These are phyloP conservation scores for Emericellopsis cladophorae DNA, from an alignment of 2,329 filamentous ascomycete species.

Conservation along the genomic window DNA sequence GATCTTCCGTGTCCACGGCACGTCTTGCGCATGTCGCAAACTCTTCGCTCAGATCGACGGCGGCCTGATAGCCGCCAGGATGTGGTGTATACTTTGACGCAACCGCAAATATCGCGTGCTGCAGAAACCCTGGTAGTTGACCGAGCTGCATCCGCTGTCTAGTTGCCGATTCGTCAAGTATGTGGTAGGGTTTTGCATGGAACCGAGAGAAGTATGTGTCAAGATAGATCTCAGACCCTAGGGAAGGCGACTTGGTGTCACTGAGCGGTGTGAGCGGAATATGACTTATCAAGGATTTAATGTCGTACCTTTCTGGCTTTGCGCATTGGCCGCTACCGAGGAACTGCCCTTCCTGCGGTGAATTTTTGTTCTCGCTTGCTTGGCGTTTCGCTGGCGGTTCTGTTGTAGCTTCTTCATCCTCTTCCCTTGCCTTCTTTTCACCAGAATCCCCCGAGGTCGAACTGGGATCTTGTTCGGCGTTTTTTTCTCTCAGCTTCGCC, in stretches of 20 bases:
- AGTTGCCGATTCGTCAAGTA: slow-evolving; percentile 65
- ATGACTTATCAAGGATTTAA: too few species aligned
- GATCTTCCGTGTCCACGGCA: slow-evolving; percentile 68
- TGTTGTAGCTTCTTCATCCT: slow-evolving; percentile 9
- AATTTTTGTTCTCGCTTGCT: slow-evolving; percentile 20
- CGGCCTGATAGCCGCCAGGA: slow-evolving; percentile 52
- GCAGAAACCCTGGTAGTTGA: slow-evolving; percentile 45
- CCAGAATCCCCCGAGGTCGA: slow-evolving; percentile 6
- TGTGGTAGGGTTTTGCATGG: slow-evolving; percentile 71
- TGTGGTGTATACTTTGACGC: slow-evolving; percentile 57
- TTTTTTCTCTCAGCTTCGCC: slow-evolving; percentile 62
- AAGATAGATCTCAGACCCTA: slow-evolving; percentile 50
- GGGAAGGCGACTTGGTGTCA: slow-evolving; percentile 28
- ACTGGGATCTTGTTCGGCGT: slow-evolving; percentile 18
- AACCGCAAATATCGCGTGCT: slow-evolving; percentile 47
- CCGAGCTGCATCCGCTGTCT: slow-evolving; percentile 59
- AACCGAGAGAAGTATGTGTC: slow-evolving; percentile 71
- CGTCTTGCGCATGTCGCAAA: slow-evolving; percentile 57
- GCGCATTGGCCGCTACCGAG: neutral
- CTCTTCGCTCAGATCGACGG: slow-evolving; percentile 57
- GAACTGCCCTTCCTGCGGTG: slow-evolving; percentile 2
- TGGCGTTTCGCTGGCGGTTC: slow-evolving; percentile 28
- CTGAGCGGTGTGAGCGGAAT: slow-evolving; percentile 12
- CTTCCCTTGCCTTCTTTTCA: neutral
- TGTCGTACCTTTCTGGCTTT: too few species aligned